Conservation (phyloP, 2,329 filamentous ascomycete genomes). For the Talaromyces sp. region DNA sequence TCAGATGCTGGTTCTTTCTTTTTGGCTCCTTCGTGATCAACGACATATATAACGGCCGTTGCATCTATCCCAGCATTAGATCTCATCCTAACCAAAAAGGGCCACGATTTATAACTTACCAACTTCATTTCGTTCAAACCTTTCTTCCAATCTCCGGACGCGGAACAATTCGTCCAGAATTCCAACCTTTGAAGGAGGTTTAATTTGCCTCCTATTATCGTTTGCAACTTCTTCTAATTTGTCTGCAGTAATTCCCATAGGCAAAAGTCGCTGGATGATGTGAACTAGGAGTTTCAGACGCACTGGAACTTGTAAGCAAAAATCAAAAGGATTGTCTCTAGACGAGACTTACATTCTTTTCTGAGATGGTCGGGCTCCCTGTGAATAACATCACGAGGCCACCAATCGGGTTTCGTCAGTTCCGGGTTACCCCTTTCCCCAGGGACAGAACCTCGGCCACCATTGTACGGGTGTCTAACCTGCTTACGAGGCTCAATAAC, state of each 20-base stretch:
- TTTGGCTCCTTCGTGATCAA: conserved; percentile 29
- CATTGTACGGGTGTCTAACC: conserved; percentile 44
- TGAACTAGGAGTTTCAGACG: conserved; percentile 29
- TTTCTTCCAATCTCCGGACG: conserved; percentile 35
- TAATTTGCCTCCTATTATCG: conserved; percentile 33
- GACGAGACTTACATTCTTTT: conserved; percentile 36
- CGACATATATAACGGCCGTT: conserved; percentile 31
- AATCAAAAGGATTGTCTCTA: too few relatives aligned
- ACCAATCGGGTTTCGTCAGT: conserved; percentile 41
- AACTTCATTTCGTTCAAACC: conserved; percentile 35
- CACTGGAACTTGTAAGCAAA: conserved; percentile 1
- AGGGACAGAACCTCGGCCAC: conserved; percentile 32
- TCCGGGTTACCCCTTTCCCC: conserved; percentile 37
- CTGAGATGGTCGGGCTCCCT: conserved; percentile 45
- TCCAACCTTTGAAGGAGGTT: conserved; percentile 27
- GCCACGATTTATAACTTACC: conserved; percentile 22
- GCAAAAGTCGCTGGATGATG: conserved; percentile 34
- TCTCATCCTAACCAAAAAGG: background rate
- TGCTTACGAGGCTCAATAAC: conserved; percentile 44
- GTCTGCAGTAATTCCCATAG: conserved; percentile 29
- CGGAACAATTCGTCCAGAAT: conserved; percentile 38
- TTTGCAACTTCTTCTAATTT: conserved; percentile 35
- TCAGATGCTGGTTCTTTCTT: conserved; percentile 24
- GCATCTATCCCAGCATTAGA: conserved; percentile 19
- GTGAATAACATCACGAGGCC: conserved; percentile 40